Conservation (phyloP, 2,329 filamentous ascomycete genomes). For the Penicillium sp. region DNA sequence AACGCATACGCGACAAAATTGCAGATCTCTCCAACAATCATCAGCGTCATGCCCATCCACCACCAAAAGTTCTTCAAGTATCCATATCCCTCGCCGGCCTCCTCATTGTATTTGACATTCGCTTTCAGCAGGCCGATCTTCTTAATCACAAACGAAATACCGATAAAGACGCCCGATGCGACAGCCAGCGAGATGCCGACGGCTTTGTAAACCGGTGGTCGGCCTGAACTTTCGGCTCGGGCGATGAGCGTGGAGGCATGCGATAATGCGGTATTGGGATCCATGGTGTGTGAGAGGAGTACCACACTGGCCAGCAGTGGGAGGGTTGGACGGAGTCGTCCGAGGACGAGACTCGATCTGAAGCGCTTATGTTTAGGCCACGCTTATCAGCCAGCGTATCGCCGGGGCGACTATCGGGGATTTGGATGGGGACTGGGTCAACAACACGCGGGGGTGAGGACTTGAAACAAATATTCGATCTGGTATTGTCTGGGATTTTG, state of each 20-base stretch:
- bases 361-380: slow-evolving; percentile 25
- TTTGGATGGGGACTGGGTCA: too few relatives aligned
- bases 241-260: slow-evolving; percentile 48
- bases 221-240: slow-evolving; percentile 43
- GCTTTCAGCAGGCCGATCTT: slow-evolving; percentile 88
- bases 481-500: background rate
- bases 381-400: slow-evolving; percentile 10
- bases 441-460: background rate
- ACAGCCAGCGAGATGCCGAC: slow-evolving; percentile 85
- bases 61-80: slow-evolving; percentile 94
- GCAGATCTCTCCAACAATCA: slow-evolving; percentile 95
- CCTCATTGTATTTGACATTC: slow-evolving; percentile 95
- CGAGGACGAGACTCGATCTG: slow-evolving; percentile 23
- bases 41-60: slow-evolving; percentile 94
- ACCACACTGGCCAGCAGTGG: slow-evolving; percentile 47
- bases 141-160: slow-evolving; percentile 91
- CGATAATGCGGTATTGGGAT: slow-evolving; percentile 22
- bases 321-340: slow-evolving; percentile 21
- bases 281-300: slow-evolving; percentile 30
- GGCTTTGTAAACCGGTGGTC: slow-evolving; percentile 72
- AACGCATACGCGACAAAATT: slow-evolving; percentile 98
- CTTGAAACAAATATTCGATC: background rate
- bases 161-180: slow-evolving; percentile 88
- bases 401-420: slow-evolving; percentile 6
- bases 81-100: slow-evolving; percentile 92